Conservation (phyloP, 805 yeast species). For the Candida chilensis region DNA sequence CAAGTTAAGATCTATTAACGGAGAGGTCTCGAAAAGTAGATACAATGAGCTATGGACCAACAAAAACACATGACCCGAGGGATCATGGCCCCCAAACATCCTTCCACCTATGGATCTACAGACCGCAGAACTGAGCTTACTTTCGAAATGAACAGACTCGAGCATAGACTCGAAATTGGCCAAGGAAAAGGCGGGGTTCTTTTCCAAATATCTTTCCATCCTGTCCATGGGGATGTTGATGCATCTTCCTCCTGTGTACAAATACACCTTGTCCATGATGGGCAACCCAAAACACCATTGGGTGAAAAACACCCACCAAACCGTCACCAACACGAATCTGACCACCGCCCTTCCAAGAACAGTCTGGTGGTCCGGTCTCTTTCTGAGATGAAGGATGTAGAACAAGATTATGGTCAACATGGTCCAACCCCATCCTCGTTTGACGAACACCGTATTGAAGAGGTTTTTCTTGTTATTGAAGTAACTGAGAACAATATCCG, state of each 20-base stretch:
- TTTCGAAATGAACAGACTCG: background rate
- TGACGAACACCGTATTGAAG: constrained; percentile 69
- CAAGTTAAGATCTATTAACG: background rate
- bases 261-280: constrained; percentile 78
- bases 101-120: constrained; percentile 55
- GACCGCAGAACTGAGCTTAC: constrained; percentile 7
- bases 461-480: constrained; percentile 59
- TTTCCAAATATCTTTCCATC: constrained; percentile 3
- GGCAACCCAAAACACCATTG: constrained; percentile 86
- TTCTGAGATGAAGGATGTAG: constrained; percentile 10
- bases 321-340: constrained; percentile 47
- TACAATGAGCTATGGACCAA: constrained; percentile 58
- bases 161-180: constrained; percentile 9
- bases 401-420: constrained; percentile 13
- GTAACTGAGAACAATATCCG: constrained; percentile 37
- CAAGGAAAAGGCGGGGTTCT: no score
- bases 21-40: constrained; percentile 54
- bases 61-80: constrained; percentile 88
- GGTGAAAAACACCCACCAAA: constrained; percentile 81
- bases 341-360: constrained; percentile 12
- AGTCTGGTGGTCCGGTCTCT: constrained; percentile 5
- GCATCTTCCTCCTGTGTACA: constrained; percentile 80
- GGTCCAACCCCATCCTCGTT: constrained; percentile 94
- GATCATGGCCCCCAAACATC: constrained; percentile 90
- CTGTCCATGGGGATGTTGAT: constrained; percentile 11